Evolutionary conservation across 352 stramenopile genomes (phyloP).

Genomic region (Stramenopiles sp.): DNA sequence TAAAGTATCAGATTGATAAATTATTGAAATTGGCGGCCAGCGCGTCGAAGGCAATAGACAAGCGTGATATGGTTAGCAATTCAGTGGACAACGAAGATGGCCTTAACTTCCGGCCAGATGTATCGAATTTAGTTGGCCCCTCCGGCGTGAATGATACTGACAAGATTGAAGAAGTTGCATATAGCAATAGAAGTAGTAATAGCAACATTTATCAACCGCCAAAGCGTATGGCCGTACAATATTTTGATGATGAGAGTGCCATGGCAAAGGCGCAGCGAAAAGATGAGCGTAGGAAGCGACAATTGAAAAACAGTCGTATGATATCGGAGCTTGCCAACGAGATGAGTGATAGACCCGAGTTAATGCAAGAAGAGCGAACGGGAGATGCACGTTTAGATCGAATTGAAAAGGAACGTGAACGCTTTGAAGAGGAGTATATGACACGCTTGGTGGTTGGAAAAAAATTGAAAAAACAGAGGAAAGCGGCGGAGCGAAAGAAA

Average conservation of each 20-base stretch:
- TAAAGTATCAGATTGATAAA: constrained; percentile 26
- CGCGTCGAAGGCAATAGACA: background rate
- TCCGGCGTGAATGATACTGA: background rate
- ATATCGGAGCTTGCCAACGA: constrained; percentile 21
- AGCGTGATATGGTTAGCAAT: background rate
- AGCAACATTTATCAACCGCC: background rate
- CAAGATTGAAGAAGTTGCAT: constrained; percentile 3
- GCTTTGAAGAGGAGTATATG: constrained; percentile 26
- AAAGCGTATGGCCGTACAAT: background rate
- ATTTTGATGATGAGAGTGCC: constrained; percentile 14
- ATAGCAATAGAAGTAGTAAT: background rate
- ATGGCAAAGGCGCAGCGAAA: constrained; percentile 6
- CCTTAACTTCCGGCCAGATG: background rate
- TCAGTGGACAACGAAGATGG: constrained; percentile 18
- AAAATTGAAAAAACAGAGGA: constrained; percentile 18
- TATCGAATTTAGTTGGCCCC: background rate
- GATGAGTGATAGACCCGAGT: constrained; percentile 18
- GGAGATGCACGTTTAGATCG: constrained; percentile 12
- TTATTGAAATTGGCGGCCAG: constrained; percentile 14
- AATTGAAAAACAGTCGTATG: constrained; percentile 19
- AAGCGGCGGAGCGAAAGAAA: constrained; percentile 14
- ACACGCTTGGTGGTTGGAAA: constrained; percentile 19
- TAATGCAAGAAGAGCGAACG: constrained; percentile 9
- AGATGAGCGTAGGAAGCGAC: background rate
- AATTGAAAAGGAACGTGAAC: constrained; percentile 12